A percentile compares a stretch with the other conserved stretches of the same genome.
Evolutionary conservation across 352 stramenopile species (phyloP).

Genomic region (Thraustochytrium striatum): DNA sequence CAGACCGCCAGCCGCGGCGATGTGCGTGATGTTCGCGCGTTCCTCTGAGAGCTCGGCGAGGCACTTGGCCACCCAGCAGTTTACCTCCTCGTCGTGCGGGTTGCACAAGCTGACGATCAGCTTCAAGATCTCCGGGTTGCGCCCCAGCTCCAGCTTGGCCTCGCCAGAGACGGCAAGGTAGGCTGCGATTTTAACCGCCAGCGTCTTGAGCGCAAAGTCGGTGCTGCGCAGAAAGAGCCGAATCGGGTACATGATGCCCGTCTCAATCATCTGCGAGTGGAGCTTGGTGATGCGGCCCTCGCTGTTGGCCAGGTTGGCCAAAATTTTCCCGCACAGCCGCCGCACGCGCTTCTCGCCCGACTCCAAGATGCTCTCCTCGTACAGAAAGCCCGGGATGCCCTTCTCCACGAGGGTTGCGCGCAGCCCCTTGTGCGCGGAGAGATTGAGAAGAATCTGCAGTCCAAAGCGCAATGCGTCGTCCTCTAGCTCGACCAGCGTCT

Average conservation of each 20-base stretch:
- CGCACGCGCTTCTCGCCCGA: neutral
- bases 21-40: neutral
- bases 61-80: neutral
- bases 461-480: conserved; percentile 23
- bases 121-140: conserved; percentile 18
- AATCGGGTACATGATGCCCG: conserved; percentile 10
- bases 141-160: conserved; percentile 16
- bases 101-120: conserved; percentile 30
- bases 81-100: conserved; percentile 36
- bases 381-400: neutral
- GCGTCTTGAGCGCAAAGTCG: conserved; percentile 23
- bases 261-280: conserved; percentile 3
- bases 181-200: neutral
- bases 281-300: neutral
- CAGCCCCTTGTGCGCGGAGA: neutral
- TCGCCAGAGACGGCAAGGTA: neutral
- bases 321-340: neutral
- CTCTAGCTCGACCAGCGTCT: conserved; percentile 31
- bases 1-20: neutral
- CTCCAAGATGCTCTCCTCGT: conserved; percentile 21
- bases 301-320: neutral
- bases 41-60: conserved; percentile 24
- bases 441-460: neutral
- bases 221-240: conserved; percentile 29
- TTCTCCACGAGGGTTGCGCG: conserved; percentile 1